These are phyloP conservation scores for Primulina huaijiensis DNA, from an alignment of 257 asterid species.

Conservation along the genomic window DNA sequence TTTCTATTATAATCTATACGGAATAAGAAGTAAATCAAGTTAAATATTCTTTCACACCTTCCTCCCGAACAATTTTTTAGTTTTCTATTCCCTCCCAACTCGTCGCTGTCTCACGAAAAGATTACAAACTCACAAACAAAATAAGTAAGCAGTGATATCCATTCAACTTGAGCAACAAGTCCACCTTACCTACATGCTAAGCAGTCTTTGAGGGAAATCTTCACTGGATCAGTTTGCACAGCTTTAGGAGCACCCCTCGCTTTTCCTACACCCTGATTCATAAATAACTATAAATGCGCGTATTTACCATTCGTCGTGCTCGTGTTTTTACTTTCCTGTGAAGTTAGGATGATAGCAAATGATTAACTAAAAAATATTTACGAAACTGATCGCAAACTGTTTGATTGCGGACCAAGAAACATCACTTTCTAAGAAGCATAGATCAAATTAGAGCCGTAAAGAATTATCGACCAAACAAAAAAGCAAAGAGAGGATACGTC, in stretches of 20 bases:
- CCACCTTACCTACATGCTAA: slow-evolving; percentile 85
- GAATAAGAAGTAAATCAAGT: slow-evolving; percentile 8
- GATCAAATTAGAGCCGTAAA: not conserved
- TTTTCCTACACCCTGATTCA: slow-evolving; percentile 47
- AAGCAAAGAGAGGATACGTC: not conserved
- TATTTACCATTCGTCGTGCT: not conserved
- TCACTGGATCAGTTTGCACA: slow-evolving; percentile 69
- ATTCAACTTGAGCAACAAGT: slow-evolving; percentile 3
- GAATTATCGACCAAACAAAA: too few species aligned
- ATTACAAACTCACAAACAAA: not conserved
- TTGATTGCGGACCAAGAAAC: not conserved
- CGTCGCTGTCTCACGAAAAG: slow-evolving; percentile 10
- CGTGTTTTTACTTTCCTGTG: not conserved
- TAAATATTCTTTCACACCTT: not conserved
- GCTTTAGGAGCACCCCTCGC: slow-evolving; percentile 47
- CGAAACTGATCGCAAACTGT: not conserved
- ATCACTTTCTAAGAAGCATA: not conserved
- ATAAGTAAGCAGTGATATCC: slow-evolving; percentile 8
- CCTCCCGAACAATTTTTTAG: not conserved
- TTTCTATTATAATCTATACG: not conserved
- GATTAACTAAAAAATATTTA: too few species aligned
- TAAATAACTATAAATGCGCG: not conserved
- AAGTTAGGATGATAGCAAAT: not conserved
- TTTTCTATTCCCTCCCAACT: not conserved
- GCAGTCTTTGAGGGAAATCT: slow-evolving; percentile 92